Conservation (phyloP, 208 protist species). For the Chromosphaera perkinsii region DNA sequence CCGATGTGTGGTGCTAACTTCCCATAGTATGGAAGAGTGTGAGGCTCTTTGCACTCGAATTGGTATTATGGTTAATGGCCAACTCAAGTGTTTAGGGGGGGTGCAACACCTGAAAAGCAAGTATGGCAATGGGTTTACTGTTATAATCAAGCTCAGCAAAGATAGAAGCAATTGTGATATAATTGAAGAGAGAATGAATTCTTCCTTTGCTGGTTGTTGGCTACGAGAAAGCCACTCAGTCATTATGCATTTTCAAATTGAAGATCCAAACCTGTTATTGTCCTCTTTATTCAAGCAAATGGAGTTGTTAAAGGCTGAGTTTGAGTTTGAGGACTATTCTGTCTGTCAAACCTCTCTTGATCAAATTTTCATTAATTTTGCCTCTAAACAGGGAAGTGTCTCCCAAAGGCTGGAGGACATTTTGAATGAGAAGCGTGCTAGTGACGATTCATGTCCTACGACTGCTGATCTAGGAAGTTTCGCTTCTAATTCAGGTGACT, state of each 20-base stretch:
- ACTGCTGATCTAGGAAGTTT: no score
- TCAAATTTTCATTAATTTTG: no score
- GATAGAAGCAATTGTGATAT: not conserved
- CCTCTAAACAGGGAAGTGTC: no score
- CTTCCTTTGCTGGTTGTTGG: not conserved
- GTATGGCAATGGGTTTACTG: conserved; percentile 25
- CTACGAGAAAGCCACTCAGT: not conserved
- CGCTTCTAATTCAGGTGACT: no score
- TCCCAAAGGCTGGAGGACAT: no score
- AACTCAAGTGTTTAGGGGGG: conserved; percentile 41
- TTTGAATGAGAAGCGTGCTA: no score
- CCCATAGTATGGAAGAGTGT: conserved; percentile 28
- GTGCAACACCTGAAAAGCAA: conserved; percentile 29
- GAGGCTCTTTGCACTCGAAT: conserved; percentile 39
- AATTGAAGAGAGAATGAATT: not conserved
- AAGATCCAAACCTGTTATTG: conserved; percentile 1
- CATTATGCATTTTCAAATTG: not conserved
- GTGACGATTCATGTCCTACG: no score
- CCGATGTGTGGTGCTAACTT: conserved; percentile 22
- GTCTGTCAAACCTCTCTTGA: conserved; percentile 35
- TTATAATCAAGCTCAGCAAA: conserved; percentile 18
- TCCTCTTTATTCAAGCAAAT: conserved; percentile 9
- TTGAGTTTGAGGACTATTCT: conserved; percentile 31
- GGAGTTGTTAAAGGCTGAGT: conserved; percentile 1
- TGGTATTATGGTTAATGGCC: conserved; percentile 61